Evolutionary conservation across 768 basidiomycete species (phyloP), one percentile per base, ranked within the genome.

Genomic region (Trametes meyenii): DNA sequence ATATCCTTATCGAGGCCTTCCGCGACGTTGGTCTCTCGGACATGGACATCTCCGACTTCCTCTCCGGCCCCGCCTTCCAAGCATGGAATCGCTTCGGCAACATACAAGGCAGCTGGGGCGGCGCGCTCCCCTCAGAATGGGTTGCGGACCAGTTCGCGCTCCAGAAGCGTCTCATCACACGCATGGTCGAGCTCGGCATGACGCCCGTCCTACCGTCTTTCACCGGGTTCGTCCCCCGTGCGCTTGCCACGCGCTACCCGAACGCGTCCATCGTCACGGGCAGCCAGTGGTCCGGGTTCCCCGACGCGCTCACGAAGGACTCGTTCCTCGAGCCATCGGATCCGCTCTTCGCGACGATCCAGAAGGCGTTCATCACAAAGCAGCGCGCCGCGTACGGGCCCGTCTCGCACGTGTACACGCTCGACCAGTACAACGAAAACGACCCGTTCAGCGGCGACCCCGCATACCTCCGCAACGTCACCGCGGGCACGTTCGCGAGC

Each of bases 391-490:
- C 73, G 0, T 79, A 77, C 51, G 78, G 78, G 52, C 55, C 62
- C 46, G 61, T 77, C 29, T 72, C 77, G 17, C 77, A 79, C 50
- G 70, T 78, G 53, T 79, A 79, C 58, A 77, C 78, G n/a, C 74
- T 79, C 38, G 78, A 79, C 64, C 78, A 77, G 53, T 78, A 78
- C 69, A 78, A 78, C 69, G 78, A 79, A 66, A 79, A 75, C 58
- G 64, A 74, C 44, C 77, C 78, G 2, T 74, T 69, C 45, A 77
- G 71, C 60, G 65, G 69, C 10, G 66, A 75, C 52, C 42, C 63
- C 10, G 69, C 69, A 13, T 79, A 79, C 65, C 67, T 79, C 12
- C 58, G 65, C 29, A 70, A 64, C 48, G 69, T 78, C 51, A 67
- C 76, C 11, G 69, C 71, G n/a, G 68, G 55, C 55, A 78, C 76